Conservation (phyloP, 768 basidiomycete species). For the Tricholoma flavovirens region DNA sequence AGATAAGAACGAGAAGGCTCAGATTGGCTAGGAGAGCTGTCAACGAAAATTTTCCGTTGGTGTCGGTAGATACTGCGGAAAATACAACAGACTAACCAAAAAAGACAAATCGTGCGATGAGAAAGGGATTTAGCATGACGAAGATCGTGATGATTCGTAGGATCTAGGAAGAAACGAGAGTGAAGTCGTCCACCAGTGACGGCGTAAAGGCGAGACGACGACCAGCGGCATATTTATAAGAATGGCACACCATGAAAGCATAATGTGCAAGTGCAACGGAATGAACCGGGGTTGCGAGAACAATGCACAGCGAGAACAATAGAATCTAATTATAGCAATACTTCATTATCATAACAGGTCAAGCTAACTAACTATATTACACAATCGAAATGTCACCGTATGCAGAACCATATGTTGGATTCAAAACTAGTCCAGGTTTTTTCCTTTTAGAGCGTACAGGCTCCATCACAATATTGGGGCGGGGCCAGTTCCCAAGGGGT, state of each 20-base stretch:
- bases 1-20: constrained; percentile 46
- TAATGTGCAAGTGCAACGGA: background rate
- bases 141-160: constrained; percentile 5
- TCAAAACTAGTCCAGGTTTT: constrained; percentile 6
- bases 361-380: too few relatives aligned
- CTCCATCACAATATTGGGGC: constrained; percentile 32
- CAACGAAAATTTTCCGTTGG: background rate
- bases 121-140: constrained; percentile 45
- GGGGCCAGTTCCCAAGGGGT: constrained; percentile 53
- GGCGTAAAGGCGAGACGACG: constrained; percentile 3
- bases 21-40: constrained; percentile 46
- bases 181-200: constrained; percentile 16
- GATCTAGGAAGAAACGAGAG: constrained; percentile 5
- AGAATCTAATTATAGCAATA: background rate
- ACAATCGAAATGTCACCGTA: too few relatives aligned
- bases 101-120: constrained; percentile 50
- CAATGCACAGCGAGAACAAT: constrained; percentile 5
- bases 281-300: background rate
- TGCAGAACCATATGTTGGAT: background rate
- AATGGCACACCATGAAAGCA: background rate
- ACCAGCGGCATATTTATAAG: background rate
- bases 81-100: constrained; percentile 41
- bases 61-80: background rate
- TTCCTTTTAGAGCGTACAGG: constrained; percentile 26
- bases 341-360: background rate